Base-by-base conservation (phyloP, 345 rosid species). In the Chamaenerion angustifolium region DNA sequence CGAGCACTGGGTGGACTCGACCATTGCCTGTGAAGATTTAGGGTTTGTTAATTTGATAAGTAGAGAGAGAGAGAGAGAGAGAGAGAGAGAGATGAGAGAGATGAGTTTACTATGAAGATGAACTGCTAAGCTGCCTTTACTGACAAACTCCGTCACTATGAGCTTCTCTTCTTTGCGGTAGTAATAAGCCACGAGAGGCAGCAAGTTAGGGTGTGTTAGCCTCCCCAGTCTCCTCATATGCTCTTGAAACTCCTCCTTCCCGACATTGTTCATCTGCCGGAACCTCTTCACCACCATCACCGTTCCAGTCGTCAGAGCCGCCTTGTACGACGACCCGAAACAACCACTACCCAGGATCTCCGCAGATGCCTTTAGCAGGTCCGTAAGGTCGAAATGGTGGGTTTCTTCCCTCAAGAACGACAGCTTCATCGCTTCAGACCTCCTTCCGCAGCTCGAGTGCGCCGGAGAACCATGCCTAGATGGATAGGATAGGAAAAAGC, bases 161-260 rank as follows among this genome's bases (percentile, higher is more conserved):
- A 92, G 84, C 68, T 84, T 92, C 70, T 92, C 96, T 54, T 92
- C 96, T 52, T 74, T 92, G 27, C 82, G 71, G 41, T 92, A 87
- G 56, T 78, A 84, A 53, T 84, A 92, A 45, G 96, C 94, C 27
- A 87, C 84, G 40, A 84, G 71, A 18, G 95, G 82, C 42, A 87
- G 82, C 63, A 92, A 49, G 71, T 87, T 84, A 0, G 72, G 50
- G 66, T 92, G 94, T 8, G 48, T 72, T 58, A 92, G 67, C 63
- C 84, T 80, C 23, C 98, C 95, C 2, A 87, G 10, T 45, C 82
- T 77, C 66, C 75, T 80, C 88, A 92, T 82, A 47, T 92, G 96
- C 68, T 80, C 94, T 16, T 71, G 81, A 45, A 92, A 87, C 54
- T 92, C 90, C 51, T 84, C 96, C 58, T 40, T 67, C 17, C 84